Percentiles rank a stretch among this genome's conserved stretches.
These are phyloP conservation scores for Coprinopsis sp. DNA, from an alignment of 768 basidiomycete species.

Conservation along the genomic window DNA sequence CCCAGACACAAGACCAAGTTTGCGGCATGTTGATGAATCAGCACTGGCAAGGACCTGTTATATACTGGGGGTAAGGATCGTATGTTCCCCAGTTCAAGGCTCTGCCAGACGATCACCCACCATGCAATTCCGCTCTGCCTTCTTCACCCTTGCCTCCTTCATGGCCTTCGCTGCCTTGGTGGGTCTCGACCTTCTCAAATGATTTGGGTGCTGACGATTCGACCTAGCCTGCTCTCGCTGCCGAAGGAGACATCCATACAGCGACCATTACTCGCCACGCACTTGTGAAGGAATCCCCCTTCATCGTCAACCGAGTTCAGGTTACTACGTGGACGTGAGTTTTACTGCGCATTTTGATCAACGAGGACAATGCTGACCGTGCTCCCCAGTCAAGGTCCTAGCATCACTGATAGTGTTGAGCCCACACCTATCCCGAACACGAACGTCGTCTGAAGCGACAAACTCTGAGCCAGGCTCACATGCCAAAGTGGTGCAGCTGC, in stretches of 20 bases:
- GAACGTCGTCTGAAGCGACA: background rate
- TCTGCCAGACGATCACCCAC: too few relatives aligned
- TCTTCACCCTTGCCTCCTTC: too few relatives aligned
- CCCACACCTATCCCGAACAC: constrained; percentile 5
- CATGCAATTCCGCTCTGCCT: too few relatives aligned
- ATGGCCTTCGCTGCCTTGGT: background rate
- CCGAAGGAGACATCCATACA: constrained; percentile 18
- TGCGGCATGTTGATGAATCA: too few relatives aligned
- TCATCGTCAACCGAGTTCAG: constrained; percentile 19
- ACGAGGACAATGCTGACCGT: background rate
- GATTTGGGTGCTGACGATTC: background rate
- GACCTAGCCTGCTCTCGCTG: background rate
- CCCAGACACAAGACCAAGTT: too few relatives aligned
- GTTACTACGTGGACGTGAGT: constrained; percentile 19
- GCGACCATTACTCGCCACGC: constrained; percentile 18
- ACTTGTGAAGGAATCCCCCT: constrained; percentile 18
- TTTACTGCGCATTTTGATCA: background rate
- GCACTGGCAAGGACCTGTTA: too few relatives aligned
- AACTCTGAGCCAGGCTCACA: too few relatives aligned
- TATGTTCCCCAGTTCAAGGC: background rate
- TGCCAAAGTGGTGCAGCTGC: too few relatives aligned
- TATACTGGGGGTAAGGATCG: too few relatives aligned
- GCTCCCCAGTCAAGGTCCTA: constrained; percentile 5
- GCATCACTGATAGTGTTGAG: constrained; percentile 1
- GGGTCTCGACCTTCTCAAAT: background rate